phyloP scores from a whole-genome alignment of 768 basidiomycete genomes.

The Pleurotus citrinopileatus region DNA sequence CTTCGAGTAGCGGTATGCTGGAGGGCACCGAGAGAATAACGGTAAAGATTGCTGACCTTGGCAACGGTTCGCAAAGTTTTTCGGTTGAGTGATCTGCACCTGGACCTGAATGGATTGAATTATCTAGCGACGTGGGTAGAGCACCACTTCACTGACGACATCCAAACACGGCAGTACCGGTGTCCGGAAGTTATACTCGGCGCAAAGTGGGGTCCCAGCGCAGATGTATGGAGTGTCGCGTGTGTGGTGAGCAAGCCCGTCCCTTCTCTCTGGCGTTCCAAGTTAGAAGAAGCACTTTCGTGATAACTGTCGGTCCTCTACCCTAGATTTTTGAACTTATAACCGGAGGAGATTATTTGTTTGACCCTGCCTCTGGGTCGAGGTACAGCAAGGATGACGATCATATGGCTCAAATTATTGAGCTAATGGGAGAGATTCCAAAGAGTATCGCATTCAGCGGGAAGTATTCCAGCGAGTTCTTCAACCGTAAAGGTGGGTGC shows the following conservation, averaged over 20 bases:
- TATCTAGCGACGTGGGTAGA: slow-evolving; percentile 78
- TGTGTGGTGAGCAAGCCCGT: slow-evolving; percentile 67
- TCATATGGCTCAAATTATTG: slow-evolving; percentile 97
- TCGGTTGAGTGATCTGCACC: too few species aligned
- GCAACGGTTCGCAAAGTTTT: slow-evolving; percentile 68
- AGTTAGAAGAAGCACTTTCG: too few species aligned
- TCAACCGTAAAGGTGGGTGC: slow-evolving; percentile 85
- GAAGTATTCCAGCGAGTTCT: slow-evolving; percentile 93
- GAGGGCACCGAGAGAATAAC: slow-evolving; percentile 69
- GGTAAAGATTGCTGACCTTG: slow-evolving; percentile 98
- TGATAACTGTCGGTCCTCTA: too few species aligned
- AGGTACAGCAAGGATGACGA: slow-evolving; percentile 96
- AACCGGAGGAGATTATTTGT: slow-evolving; percentile 96
- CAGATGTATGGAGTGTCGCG: slow-evolving; percentile 96
- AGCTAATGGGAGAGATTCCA: slow-evolving; percentile 90
- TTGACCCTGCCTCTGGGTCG: slow-evolving; percentile 93
- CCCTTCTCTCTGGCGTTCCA: background rate
- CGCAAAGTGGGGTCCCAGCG: slow-evolving; percentile 92
- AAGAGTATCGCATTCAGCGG: slow-evolving; percentile 81
- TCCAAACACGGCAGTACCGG: slow-evolving; percentile 95
- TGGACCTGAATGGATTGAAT: background rate
- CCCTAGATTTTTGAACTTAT: slow-evolving; percentile 89
- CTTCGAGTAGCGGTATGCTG: slow-evolving; percentile 14
- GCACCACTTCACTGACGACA: slow-evolving; percentile 98
- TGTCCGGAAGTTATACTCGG: slow-evolving; percentile 98